These are phyloP conservation scores for Isabelozyma gotoi DNA, from an alignment of 805 yeast genomes.

Conservation along the genomic window DNA sequence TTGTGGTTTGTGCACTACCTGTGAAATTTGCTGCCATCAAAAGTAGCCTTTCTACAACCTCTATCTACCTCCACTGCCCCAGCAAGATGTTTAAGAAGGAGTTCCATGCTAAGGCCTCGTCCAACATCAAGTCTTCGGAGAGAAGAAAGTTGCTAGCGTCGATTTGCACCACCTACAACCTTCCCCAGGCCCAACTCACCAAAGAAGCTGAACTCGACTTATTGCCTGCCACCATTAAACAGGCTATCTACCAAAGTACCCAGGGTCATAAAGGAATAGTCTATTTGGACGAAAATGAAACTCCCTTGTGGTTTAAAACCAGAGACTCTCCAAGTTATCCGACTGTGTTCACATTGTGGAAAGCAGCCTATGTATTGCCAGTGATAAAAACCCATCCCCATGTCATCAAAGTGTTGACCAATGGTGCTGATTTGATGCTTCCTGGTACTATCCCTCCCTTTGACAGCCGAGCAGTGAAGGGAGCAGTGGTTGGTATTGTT, in stretches of 20 bases:
- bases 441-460: conserved; percentile 69
- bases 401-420: conserved; percentile 66
- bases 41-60: too few species aligned
- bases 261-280: conserved; percentile 58
- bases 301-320: conserved; percentile 72
- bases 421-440: conserved; percentile 82
- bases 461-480: conserved; percentile 47
- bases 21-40: too few species aligned
- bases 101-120: conserved; percentile 64
- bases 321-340: conserved; percentile 63
- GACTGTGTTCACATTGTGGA: conserved; percentile 72
- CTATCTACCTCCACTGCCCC: too few species aligned
- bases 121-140: conserved; percentile 83
- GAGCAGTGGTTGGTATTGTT: conserved; percentile 71
- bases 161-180: conserved; percentile 41
- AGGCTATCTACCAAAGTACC: conserved; percentile 57
- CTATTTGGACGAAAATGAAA: conserved; percentile 60
- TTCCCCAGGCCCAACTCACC: conserved; percentile 39
- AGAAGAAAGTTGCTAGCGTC: conserved; percentile 52
- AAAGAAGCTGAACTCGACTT: conserved; percentile 40
- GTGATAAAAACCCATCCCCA: conserved; percentile 66
- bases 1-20: too few species aligned
- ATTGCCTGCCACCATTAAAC: conserved; percentile 57
- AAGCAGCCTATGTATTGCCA: conserved; percentile 64
- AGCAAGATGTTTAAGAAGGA: conserved; percentile 60